phyloP scores from a whole-genome alignment of 208 protist genomes.

The Trypanosoma mega region DNA sequence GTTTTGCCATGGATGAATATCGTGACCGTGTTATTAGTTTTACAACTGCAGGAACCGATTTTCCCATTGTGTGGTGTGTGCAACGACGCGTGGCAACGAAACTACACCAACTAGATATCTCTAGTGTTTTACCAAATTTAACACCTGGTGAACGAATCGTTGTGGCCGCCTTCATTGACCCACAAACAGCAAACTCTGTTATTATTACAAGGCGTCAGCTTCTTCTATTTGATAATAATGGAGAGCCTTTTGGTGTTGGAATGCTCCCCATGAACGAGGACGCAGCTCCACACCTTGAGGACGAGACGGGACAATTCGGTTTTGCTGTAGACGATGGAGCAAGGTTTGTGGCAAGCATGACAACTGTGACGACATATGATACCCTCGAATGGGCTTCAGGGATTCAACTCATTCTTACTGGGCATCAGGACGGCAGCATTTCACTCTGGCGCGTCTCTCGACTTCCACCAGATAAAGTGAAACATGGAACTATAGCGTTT shows the following conservation, averaged over 20 bases:
- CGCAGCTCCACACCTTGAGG: slow-evolving; percentile 31
- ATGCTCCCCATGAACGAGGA: slow-evolving; percentile 18
- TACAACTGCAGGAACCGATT: slow-evolving; percentile 48
- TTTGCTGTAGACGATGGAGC: slow-evolving; percentile 29
- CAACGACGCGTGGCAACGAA: slow-evolving; percentile 45
- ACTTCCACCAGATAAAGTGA: slow-evolving; percentile 62
- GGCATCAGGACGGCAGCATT: slow-evolving; percentile 78
- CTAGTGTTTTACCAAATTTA: slow-evolving; percentile 19
- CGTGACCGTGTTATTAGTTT: slow-evolving; percentile 63
- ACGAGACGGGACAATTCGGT: slow-evolving; percentile 54
- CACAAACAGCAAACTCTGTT: slow-evolving; percentile 37
- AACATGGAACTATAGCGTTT: slow-evolving; percentile 52
- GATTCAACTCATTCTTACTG: slow-evolving; percentile 66
- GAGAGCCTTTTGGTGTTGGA: slow-evolving; percentile 58
- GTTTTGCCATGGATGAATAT: slow-evolving; percentile 40
- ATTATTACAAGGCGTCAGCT: slow-evolving; percentile 58
- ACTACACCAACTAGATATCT: slow-evolving; percentile 41
- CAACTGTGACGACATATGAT: slow-evolving; percentile 52
- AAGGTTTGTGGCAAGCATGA: slow-evolving; percentile 37
- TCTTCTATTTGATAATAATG: slow-evolving; percentile 77
- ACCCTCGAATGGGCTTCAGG: slow-evolving; percentile 78
- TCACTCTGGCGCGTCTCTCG: slow-evolving; percentile 73
- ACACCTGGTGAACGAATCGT: slow-evolving; percentile 29
- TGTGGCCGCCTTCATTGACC: slow-evolving; percentile 53
- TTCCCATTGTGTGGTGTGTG: slow-evolving; percentile 75